These are phyloP conservation scores for Termitomyces sp. DNA, from an alignment of 768 basidiomycete genomes.

Conservation along the genomic window DNA sequence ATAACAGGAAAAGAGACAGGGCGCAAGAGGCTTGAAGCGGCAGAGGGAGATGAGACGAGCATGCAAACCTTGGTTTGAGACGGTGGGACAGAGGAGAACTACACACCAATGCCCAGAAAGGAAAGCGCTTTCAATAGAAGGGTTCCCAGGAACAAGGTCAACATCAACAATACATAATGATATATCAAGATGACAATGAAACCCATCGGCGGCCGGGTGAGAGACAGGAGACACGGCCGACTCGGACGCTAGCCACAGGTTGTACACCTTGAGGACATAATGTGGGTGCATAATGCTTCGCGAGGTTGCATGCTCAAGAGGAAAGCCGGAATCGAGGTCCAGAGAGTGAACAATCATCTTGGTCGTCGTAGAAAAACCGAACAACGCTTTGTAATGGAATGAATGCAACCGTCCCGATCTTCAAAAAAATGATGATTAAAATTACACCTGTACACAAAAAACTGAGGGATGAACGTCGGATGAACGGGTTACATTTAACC, in stretches of 20 bases:
- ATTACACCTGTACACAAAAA: not conserved
- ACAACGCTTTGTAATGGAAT: not conserved
- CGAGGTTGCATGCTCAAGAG: not conserved
- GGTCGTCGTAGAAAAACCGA: not conserved
- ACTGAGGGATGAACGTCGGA: not conserved
- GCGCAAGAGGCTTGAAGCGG: not conserved
- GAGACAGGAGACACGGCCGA: constrained; percentile 1
- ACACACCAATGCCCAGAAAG: not conserved
- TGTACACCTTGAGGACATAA: not conserved
- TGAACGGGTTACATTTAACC: too few relatives aligned
- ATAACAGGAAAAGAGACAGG: too few relatives aligned
- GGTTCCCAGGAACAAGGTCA: not conserved
- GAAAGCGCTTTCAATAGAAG: not conserved
- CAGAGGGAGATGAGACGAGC: not conserved
- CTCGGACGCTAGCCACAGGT: not conserved
- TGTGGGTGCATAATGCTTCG: not conserved
- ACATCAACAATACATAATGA: not conserved
- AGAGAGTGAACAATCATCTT: not conserved
- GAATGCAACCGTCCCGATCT: not conserved
- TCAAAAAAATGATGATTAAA: not conserved
- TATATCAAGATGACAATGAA: not conserved
- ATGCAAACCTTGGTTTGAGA: not conserved
- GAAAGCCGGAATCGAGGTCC: not conserved
- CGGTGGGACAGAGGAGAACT: not conserved
- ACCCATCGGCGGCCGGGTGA: not conserved